Base-by-base conservation (phyloP, 177 flowering plant species). In the Telopea speciosissima region DNA sequence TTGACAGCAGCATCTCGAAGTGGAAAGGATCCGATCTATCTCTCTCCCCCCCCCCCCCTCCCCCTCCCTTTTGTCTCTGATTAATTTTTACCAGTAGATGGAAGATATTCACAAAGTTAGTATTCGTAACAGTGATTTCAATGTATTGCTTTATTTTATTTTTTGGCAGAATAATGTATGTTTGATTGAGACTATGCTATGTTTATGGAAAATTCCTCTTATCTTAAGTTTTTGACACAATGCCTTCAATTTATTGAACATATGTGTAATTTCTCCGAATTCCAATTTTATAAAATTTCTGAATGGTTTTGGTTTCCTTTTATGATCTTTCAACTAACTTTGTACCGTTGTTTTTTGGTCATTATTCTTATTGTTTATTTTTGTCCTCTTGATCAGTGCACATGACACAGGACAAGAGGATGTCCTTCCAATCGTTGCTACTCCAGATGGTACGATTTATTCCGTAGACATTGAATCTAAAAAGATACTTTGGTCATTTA, bases 401-500 rank as follows among this genome's bases (percentile, higher is more conserved):
- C 54, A 11, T 45, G 54, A 45, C 54, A 45, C 3, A 8, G 54
- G 54, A 16, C 54, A 45, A 45, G 54, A 45, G 19, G 54, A 45
- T 16, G 19, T 45, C 17, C 54, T 45, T 16, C 54, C 54, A 14
- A 45, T 90, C 14, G 68, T 85, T 65, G 90, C 83, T 73, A 72
- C 77, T 24, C 45, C 77, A 67, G 89, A 90, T 83, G 97, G 97
- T 33, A 83, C 83, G 6, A 63, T 92, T 9, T 67, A 74, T 73
- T 72, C 79, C n/a, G 78, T 78, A 70, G 89, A 83, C 12, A 49
- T 17, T 5, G 60, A 72, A 24, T 85, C 92, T 36, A 78, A 72
- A 73, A 75, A 80, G 64, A 63, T 77, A 5, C 66, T 85, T 11
- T 93, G 97, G 98, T 87, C 90, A 7, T 83, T 88, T 75, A 9